Evolutionary conservation across 2,329 filamentous ascomycete genomes (phyloP).

Genomic region (Talaromyces piceae): DNA sequence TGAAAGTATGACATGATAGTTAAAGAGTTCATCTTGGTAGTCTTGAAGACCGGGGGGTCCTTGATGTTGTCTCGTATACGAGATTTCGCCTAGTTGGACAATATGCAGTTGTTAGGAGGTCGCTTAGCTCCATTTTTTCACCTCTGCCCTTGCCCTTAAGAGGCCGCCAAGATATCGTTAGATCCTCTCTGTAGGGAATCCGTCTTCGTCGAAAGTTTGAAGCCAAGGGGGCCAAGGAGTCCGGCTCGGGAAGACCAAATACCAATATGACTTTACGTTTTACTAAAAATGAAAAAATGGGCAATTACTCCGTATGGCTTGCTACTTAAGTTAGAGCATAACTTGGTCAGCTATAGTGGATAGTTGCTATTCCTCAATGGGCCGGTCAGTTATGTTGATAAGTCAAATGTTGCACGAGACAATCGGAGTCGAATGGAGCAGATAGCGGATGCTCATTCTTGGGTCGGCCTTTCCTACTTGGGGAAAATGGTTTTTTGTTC

Average conservation of each 20-base stretch:
- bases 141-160: neutral
- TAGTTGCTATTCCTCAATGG: too few relatives aligned
- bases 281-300: too few relatives aligned
- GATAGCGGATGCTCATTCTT: neutral
- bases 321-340: too few relatives aligned
- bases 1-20: too few relatives aligned
- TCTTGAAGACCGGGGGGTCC: too few relatives aligned
- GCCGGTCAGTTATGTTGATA: neutral
- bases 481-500: too few relatives aligned
- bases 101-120: neutral
- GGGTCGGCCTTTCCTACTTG: neutral
- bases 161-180: neutral
- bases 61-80: neutral
- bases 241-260: neutral
- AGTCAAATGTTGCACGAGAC: neutral
- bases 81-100: neutral
- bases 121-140: neutral
- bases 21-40: too few relatives aligned
- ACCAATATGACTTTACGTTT: too few relatives aligned
- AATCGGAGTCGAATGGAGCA: neutral
- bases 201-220: neutral
- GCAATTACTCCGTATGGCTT: too few relatives aligned
- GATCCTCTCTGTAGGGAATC: too few relatives aligned
- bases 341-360: too few relatives aligned
- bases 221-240: neutral